Evolutionary conservation across 441 rosid genomes (phyloP).

Genomic region (Dalechampia spathulata): DNA sequence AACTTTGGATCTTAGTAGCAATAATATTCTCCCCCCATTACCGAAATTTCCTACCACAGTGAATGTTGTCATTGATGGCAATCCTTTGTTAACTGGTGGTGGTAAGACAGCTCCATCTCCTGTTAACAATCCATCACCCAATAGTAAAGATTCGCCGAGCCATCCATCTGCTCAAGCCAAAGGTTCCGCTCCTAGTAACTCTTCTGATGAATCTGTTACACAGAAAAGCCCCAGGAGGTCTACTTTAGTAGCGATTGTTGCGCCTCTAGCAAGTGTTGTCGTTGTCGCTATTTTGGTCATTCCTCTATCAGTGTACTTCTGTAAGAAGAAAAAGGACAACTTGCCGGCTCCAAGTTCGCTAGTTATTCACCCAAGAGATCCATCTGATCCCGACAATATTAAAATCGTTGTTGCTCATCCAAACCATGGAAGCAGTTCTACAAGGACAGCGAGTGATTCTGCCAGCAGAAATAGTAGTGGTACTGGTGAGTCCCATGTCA

Average conservation of each 20-base stretch:
- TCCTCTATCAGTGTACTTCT: conserved; percentile 40
- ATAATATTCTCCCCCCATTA: conserved; percentile 48
- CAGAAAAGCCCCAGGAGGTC: conserved; percentile 23
- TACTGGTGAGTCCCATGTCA: conserved; percentile 46
- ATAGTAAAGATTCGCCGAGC: conserved; percentile 13
- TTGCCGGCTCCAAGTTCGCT: conserved; percentile 37
- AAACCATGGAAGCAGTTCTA: conserved; percentile 39
- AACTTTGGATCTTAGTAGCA: conserved; percentile 44
- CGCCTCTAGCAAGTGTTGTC: conserved; percentile 39
- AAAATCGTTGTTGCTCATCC: conserved; percentile 52
- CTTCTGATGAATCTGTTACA: conserved; percentile 21
- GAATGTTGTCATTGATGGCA: conserved; percentile 27
- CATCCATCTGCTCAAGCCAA: conserved; percentile 9
- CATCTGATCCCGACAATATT: conserved; percentile 47
- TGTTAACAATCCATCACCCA: conserved; percentile 19
- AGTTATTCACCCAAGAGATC: conserved; percentile 62
- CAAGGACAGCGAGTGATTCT: conserved; percentile 39
- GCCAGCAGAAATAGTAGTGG: conserved; percentile 40
- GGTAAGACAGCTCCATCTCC: conserved; percentile 21
- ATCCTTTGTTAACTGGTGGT: conserved; percentile 31
- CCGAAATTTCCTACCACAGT: conserved; percentile 38
- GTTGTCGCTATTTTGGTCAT: conserved; percentile 30
- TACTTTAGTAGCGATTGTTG: conserved; percentile 34
- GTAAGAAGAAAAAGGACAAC: conserved; percentile 29
- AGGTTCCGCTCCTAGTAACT: conserved; percentile 14